Evolutionary conservation across 441 rosid species (phyloP).

Genomic region (Populus hybrid): DNA sequence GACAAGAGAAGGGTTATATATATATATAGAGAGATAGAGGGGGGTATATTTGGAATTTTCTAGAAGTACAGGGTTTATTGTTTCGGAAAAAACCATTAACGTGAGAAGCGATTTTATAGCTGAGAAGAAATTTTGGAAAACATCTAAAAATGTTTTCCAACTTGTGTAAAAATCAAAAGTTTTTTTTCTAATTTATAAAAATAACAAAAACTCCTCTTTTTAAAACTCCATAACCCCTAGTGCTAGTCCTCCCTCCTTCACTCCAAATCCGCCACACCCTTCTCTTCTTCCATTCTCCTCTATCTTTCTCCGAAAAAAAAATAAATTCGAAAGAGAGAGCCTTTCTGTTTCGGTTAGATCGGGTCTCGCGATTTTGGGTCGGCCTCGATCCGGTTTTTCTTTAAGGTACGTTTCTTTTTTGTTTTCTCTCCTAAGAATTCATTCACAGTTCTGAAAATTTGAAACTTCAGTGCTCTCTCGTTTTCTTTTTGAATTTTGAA

Average conservation of each 20-base stretch:
- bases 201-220: too few species aligned
- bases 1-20: too few species aligned
- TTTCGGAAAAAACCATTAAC: too few species aligned
- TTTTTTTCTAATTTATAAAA: too few species aligned
- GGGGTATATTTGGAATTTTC: too few species aligned
- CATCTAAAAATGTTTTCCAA: too few species aligned
- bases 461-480: background rate
- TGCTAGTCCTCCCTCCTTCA: background rate
- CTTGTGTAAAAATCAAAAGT: too few species aligned
- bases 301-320: background rate
- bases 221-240: background rate
- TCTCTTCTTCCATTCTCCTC: background rate
- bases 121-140: too few species aligned
- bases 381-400: background rate
- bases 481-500: background rate
- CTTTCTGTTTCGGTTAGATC: conserved; percentile 13
- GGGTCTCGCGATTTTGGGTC: background rate
- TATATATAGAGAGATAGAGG: too few species aligned
- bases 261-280: background rate
- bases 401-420: background rate
- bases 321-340: background rate
- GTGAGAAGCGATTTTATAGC: too few species aligned
- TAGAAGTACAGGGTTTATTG: too few species aligned
- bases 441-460: background rate
- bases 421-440: background rate